These are phyloP conservation scores for Trichophyton equinum DNA, from an alignment of 2,329 filamentous ascomycete species.

Conservation along the genomic window DNA sequence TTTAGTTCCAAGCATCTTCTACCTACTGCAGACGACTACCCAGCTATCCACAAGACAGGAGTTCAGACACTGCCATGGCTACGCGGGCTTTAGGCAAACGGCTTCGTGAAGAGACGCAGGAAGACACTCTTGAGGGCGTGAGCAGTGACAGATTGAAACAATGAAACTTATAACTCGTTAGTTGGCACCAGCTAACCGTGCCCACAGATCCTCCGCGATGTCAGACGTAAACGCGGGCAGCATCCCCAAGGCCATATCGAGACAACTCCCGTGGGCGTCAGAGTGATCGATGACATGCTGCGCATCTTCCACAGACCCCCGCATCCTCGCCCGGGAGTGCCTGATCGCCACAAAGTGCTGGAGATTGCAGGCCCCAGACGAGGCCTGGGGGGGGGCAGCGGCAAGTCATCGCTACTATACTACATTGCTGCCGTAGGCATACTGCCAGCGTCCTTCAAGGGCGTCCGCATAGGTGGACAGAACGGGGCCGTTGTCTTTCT, in stretches of 20 bases:
- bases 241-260: background rate
- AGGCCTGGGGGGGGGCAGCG: conserved; percentile 37
- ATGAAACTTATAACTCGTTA: background rate
- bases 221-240: background rate
- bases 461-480: conserved; percentile 32
- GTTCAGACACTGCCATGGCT: background rate
- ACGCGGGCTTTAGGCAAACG: background rate
- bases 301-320: background rate
- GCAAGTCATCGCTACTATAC: conserved; percentile 50
- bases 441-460: conserved; percentile 31
- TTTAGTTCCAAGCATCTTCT: too few relatives aligned
- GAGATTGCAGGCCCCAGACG: conserved; percentile 40
- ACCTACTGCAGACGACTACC: too few relatives aligned
- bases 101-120: background rate
- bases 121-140: background rate
- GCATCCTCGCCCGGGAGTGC: background rate
- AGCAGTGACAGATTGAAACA: background rate
- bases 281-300: conserved; percentile 5
- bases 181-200: background rate
- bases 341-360: conserved; percentile 29
- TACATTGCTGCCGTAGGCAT: conserved; percentile 41
- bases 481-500: conserved; percentile 42
- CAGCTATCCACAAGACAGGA: too few relatives aligned
- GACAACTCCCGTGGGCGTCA: conserved; percentile 2
- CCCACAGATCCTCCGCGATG: background rate